A percentile compares a stretch with the other conserved stretches of the same genome.
Conservation (phyloP, 805 yeast genomes). For the Brettanomyces nanus region DNA sequence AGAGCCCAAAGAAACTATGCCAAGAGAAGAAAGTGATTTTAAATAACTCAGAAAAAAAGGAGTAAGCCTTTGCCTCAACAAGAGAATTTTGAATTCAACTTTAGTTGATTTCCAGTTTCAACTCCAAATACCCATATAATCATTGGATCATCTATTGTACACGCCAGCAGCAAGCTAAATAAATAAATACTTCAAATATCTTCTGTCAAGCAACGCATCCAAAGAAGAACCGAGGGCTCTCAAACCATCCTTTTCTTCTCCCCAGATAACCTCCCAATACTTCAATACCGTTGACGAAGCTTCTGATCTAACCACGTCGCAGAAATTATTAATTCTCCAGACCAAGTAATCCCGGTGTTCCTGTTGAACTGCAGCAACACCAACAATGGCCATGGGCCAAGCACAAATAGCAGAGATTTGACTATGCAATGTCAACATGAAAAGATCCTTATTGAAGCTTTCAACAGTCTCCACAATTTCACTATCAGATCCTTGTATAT, state of each 20-base stretch:
- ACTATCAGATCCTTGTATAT: conserved; percentile 1
- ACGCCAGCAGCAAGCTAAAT: too few relatives aligned
- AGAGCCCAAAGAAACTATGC: too few relatives aligned
- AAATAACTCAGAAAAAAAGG: too few relatives aligned
- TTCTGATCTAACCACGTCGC: conserved; percentile 8
- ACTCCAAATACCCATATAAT: too few relatives aligned
- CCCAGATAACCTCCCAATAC: conserved; percentile 13
- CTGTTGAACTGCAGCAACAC: conserved; percentile 7
- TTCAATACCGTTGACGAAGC: conserved; percentile 7
- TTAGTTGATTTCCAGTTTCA: too few relatives aligned
- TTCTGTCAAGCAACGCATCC: conserved; percentile 3
- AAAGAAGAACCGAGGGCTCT: conserved; percentile 6
- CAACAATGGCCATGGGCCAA: conserved; percentile 16
- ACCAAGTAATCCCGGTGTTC: conserved; percentile 11
- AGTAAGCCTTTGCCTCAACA: too few relatives aligned
- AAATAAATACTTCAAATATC: neutral
- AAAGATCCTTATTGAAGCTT: conserved; percentile 6
- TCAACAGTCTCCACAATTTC: conserved; percentile 8
- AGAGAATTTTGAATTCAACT: too few relatives aligned
- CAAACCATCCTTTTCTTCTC: conserved; percentile 2
- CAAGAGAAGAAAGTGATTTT: too few relatives aligned
- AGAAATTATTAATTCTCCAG: conserved; percentile 8
- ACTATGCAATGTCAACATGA: conserved; percentile 9
- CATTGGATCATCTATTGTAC: too few relatives aligned
- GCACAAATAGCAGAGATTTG: conserved; percentile 9